Evolutionary conservation across 371 early-diverging fungal genomes (phyloP).

Genomic region (Apophysomyces ossiformis): DNA sequence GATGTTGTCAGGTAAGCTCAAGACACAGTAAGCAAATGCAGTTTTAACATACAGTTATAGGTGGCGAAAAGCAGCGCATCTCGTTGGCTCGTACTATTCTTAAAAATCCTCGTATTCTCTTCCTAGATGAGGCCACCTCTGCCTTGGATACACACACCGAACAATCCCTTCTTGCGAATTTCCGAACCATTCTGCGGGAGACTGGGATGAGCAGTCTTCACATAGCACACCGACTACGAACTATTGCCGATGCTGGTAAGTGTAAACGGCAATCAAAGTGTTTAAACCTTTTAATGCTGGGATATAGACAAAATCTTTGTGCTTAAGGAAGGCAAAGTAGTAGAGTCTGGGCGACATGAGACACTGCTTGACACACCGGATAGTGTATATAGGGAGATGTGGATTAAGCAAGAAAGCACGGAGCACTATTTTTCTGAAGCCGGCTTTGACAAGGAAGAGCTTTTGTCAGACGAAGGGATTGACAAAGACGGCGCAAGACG

Average conservation of each 20-base stretch:
- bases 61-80: conserved; percentile 96
- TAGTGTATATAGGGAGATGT: conserved; percentile 87
- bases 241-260: conserved; percentile 78
- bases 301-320: conserved; percentile 75
- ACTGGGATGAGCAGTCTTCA: conserved; percentile 73
- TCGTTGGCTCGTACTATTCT: conserved; percentile 64
- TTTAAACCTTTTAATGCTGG: not conserved
- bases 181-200: conserved; percentile 70
- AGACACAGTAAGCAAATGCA: conserved; percentile 65
- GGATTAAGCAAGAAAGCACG: conserved; percentile 74
- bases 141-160: conserved; percentile 93
- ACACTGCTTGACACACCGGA: conserved; percentile 57
- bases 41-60: conserved; percentile 65
- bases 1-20: conserved; percentile 79
- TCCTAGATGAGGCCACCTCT: conserved; percentile 95
- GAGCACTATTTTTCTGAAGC: conserved; percentile 17
- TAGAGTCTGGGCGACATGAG: conserved; percentile 75
- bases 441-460: not conserved
- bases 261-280: not conserved
- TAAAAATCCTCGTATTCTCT: conserved; percentile 77
- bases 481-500: not conserved
- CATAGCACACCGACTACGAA: conserved; percentile 81
- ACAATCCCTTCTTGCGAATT: conserved; percentile 76
- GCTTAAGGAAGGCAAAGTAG: conserved; percentile 65
- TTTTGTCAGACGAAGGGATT: not conserved